Base-by-base conservation (phyloP, 495 filamentous ascomycete species). In the Neurospora sp. region DNA sequence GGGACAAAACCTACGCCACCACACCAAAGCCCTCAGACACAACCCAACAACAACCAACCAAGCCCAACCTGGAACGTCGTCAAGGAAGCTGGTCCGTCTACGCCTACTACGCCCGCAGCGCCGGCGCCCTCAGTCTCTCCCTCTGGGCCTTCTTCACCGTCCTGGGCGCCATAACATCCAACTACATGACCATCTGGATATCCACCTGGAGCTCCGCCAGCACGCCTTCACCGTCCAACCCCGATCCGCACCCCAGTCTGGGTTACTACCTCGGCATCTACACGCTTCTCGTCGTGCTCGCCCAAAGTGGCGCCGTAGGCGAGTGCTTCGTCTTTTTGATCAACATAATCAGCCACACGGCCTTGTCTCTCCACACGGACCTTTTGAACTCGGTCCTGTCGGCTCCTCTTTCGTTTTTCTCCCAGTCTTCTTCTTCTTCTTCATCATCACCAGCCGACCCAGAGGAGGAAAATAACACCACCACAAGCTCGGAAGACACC, bases 231-330 rank as follows among this genome's bases (percentile, higher is more conserved):
- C 1, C 53, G 12, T 61, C 53, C 53, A 61, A 61, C 27, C 53
- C 27, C 14, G 87, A 83, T 18, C 82, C 83, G 8, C 85, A 84
- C 59, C 77, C 78, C 37, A 76, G 82, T 18, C 74, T 87, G 6
- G 86, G 82, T 7, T 83, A 86, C 47, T 90, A 86, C 69, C 76
- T 90, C 6, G 87, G 87, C 12, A 84, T 89, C 37, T 89, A 89
- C 73, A 85, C 80, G 20, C 81, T 88, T 77, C 82, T 90, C 59
- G 85, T 81, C 8, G 81, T 80, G 1, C 44, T 76, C 10, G 69
- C 69, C 9, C 53, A 61, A n/a, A 6, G 68, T 3, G 69, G 70
- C 1, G 16, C 44, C 37, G 4, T 69, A 5, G 69, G 35, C 2
- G 75, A 70, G 27, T 72, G 59, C 7, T 74, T 39, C 39, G 18